Percentiles rank a stretch among this genome's conserved stretches.
These are phyloP conservation scores for Chrysanthemum makinoi DNA, from an alignment of 129 eudicot genomes.

Conservation along the genomic window DNA sequence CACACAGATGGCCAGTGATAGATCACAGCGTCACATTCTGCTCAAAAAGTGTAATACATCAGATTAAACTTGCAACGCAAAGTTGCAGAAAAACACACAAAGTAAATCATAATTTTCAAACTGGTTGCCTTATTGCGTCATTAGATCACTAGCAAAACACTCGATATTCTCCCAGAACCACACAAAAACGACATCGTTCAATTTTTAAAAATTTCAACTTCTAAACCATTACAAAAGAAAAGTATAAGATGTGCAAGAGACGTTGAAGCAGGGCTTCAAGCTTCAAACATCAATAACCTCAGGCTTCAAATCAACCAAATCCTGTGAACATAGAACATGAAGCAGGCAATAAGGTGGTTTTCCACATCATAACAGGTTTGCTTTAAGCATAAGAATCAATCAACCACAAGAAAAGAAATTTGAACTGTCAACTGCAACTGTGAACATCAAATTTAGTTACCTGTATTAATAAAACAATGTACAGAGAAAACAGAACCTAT, in stretches of 20 bases:
- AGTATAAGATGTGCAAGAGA: conserved; percentile 13
- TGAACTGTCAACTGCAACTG: too few relatives aligned
- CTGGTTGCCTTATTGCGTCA: background rate
- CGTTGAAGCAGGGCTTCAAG: too few relatives aligned
- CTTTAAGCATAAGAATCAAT: background rate
- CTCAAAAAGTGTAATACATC: background rate
- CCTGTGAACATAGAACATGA: conserved; percentile 20
- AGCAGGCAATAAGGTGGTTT: conserved; percentile 2
- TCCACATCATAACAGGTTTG: background rate
- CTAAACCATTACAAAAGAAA: background rate
- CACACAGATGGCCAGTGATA: too few relatives aligned
- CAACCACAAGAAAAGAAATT: background rate
- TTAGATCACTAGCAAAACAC: conserved; percentile 1
- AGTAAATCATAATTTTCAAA: conserved; percentile 4
- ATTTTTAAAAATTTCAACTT: conserved; percentile 1
- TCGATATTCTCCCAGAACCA: background rate
- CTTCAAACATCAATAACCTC: too few relatives aligned
- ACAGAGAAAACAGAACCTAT: too few relatives aligned
- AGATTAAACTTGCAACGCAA: background rate
- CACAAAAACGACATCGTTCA: background rate
- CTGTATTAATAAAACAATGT: too few relatives aligned
- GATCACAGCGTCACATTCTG: background rate
- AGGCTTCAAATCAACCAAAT: conserved; percentile 14
- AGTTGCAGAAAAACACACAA: background rate
- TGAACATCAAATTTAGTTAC: too few relatives aligned